A percentile compares a stretch with the other conserved stretches of the same genome.
These are phyloP conservation scores for Botrytis sinoallii DNA, from an alignment of 2,329 filamentous ascomycete species.

Conservation along the genomic window DNA sequence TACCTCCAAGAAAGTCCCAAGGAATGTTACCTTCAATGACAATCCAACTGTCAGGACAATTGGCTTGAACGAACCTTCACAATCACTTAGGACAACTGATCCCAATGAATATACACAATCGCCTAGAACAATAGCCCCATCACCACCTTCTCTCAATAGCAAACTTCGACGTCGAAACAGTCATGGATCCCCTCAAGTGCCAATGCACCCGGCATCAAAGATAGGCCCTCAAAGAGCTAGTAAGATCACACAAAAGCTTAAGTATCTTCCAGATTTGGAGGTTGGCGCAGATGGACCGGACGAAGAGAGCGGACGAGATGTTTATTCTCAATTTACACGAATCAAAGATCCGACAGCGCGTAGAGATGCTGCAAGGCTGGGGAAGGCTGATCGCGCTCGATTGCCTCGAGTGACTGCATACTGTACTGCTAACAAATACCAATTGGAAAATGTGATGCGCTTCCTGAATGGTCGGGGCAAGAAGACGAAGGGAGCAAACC, in stretches of 20 bases:
- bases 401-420: conserved; percentile 93
- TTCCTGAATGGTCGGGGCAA: conserved; percentile 84
- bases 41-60: conserved; percentile 62
- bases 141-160: conserved; percentile 70
- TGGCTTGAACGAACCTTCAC: conserved; percentile 38
- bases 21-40: conserved; percentile 76
- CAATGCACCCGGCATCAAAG: conserved; percentile 52
- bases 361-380: conserved; percentile 84
- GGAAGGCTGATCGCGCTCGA: conserved; percentile 85
- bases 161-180: conserved; percentile 85
- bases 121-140: conserved; percentile 32
- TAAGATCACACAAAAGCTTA: conserved; percentile 94
- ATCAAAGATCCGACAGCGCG: conserved; percentile 96
- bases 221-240: conserved; percentile 93
- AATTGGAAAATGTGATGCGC: conserved; percentile 83
- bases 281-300: conserved; percentile 72
- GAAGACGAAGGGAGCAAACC: conserved; percentile 67
- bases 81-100: conserved; percentile 52
- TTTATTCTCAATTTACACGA: conserved; percentile 95
- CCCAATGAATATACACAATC: conserved; percentile 17
- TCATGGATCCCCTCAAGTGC: conserved; percentile 52
- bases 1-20: conserved; percentile 10
- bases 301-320: conserved; percentile 89
- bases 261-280: conserved; percentile 90
- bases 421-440: conserved; percentile 89